Evolutionary conservation across 305 asterid species (phyloP), one percentile per base, ranked within the genome.

Genomic region (Ajuga reptans): DNA sequence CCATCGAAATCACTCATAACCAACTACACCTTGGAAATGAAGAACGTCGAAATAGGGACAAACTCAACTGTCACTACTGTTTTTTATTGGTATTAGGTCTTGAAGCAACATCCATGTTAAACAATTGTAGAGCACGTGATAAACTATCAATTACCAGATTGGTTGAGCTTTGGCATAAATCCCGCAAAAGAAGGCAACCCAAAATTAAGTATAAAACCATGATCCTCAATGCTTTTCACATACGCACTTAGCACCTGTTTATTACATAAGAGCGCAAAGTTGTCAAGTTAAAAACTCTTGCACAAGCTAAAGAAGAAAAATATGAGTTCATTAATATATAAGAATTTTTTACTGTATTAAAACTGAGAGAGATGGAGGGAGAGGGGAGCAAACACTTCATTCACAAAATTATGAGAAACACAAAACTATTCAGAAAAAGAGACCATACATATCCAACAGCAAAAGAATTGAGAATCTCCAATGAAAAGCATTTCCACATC

Each of bases 191-290:
- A 72, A 66, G 84, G 69, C 72, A 76, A 69, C 57, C 99, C 99
- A 58, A 90, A 90, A 75, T 93, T 82, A 76, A 93, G 92, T 27
- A 89, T 82, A 76, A 83, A 90, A 50, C 99, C 99, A 77, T 89
- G 99, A 82, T 93, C 99, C 84, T 93, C 99, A 61, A 84, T 76
- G 87, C 96, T 90, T 82, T 85, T 89, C 60, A 87, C 83, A 37
- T 87, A 87, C 3, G 96, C 95, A 77, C 86, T 86, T 41, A 93
- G 91, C 74, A 93, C 92, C 97, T 93, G 87, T 62, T 74, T 39
- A 73, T 56, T 68, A 66, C 52, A 66, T 27, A 72, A 66, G 63
- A 47, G 41, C 51, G 66, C 57, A 27, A 34, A 11, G 15, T 59
- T 45, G 37, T 60, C 52, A 75, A 58, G 52, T 33, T 10, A 63